phyloP scores from a whole-genome alignment of 352 stramenopile genomes.

The Elongisporangium prolatum region DNA sequence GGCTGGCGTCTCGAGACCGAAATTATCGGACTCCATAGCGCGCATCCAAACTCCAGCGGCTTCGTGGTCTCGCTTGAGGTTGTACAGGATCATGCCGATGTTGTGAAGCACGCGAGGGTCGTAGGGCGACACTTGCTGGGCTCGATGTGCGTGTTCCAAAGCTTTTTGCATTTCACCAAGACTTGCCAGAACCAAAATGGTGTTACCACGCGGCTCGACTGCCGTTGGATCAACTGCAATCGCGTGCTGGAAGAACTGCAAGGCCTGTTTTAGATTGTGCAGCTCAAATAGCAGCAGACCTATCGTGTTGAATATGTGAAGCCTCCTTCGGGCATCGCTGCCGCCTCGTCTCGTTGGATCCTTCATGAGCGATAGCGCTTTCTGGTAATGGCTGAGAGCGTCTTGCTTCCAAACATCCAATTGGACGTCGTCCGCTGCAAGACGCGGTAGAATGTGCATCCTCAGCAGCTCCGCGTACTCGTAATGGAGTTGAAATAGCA shows the following conservation, averaged over 20 bases:
- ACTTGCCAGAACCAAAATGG: constrained; percentile 10
- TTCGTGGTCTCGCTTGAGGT: constrained; percentile 1
- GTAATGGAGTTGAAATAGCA: constrained; percentile 9
- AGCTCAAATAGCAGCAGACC: constrained; percentile 15
- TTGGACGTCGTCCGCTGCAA: not conserved
- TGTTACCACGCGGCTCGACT: constrained; percentile 17
- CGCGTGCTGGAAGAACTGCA: constrained; percentile 13
- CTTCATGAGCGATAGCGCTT: not conserved
- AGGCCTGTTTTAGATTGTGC: not conserved
- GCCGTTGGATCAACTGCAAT: constrained; percentile 3
- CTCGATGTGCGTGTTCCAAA: constrained; percentile 6
- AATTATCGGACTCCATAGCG: constrained; percentile 4
- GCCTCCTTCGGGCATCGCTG: not conserved
- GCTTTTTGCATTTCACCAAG: constrained; percentile 9
- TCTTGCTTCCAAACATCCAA: not conserved
- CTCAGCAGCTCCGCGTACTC: constrained; percentile 13
- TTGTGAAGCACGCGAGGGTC: constrained; percentile 23
- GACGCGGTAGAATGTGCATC: not conserved
- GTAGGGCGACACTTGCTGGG: constrained; percentile 10
- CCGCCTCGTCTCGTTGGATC: not conserved
- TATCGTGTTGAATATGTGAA: constrained; percentile 25
- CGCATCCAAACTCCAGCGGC: constrained; percentile 15
- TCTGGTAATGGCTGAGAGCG: not conserved
- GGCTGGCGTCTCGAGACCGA: constrained; percentile 7
- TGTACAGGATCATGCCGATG: constrained; percentile 16